Evolutionary conservation across 2,329 filamentous ascomycete species (phyloP), one percentile per base, ranked within the genome.

Genomic region (Coniella lustricola): DNA sequence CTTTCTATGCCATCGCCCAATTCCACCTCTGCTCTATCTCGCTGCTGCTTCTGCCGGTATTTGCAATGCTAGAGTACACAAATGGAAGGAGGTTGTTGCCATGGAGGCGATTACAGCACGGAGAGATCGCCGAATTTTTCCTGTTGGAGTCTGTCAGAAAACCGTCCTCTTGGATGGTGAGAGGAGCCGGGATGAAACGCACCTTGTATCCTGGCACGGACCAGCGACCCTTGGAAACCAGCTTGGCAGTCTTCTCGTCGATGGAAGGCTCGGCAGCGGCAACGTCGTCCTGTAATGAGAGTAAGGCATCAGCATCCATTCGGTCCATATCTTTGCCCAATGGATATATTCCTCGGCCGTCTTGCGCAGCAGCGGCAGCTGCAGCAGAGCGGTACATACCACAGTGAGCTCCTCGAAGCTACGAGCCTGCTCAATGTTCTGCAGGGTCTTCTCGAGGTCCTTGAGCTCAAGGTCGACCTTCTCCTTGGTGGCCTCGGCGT

Each of bases 81-180:
- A 75, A 72, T 67, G 71, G 69, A 74, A 74, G 59, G 64, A 63
- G 25, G 25, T 29, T 64, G 64, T 61, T 60, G 60, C 60, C 58
- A 60, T 57, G 44, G 17, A 39, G 55, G 62, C 63, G 67, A 80
- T 82, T 95, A 98, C 70, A 97, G 78, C 62, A 95, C 75, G 62
- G 93, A 91, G 62, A 97, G 84, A 70, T 97, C 90, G 77, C 93
- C 93, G 73, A 97, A 98, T 81, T 90, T 95, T 82, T 98, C 93
- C 91, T 97, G 63, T 59, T 63, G 40, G 41, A 58, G 53, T 56
- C n/a, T 49, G 67, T 84, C 68, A 85, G 76, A 53, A 60, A 37
- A 34, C 39, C 12, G 16, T 17, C 25, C 18, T n/a, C 18, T n/a
- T 39, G 13, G 39, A 37, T 25, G 22, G n/a, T 29, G 13, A 3